Evolutionary conservation across 2,329 filamentous ascomycete genomes (phyloP), one percentile per base, ranked within the genome.

Genomic region (Fusarium anguioides): DNA sequence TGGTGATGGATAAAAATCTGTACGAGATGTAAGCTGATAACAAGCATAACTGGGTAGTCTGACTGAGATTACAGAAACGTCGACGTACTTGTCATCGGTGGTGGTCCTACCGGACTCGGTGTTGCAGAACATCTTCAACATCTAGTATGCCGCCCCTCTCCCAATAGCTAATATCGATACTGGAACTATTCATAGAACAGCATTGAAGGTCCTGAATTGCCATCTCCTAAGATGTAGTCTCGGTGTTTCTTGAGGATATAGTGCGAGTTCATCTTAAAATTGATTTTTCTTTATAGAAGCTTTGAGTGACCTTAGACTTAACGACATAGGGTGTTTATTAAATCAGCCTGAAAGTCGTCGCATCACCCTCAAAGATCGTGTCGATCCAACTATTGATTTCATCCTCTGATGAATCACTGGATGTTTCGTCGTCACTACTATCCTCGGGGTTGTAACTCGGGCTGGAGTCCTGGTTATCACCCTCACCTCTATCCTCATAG

Each of bases 111-210:
- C 77, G 96, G 96, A 82, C 89, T 98, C 72, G 96, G 96, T 86
- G 96, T 96, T 78, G 96, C 96, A 73, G 99, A 99, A 86, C 93
- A 96, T 78, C 88, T 99, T 71, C 91, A 98, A 81, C 96, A 99
- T 82, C 89, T 97, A 77, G 96, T 98, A 86, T 73, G 90, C 77
- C 26, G 69, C 73, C 71, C 73, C 41, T 12, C n/a, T n/a, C n/a
- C n/a, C n/a, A n/a, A n/a, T n/a, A n/a, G n/a, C n/a, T n/a, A 14
- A 3, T 3, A 9, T 14, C 6, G 27, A 29, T n/a, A 29, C 11
- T 76, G 63, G 75, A 68, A 50, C 41, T 39, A 23, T 53, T 49
- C 24, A 53, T 74, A 98, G 95, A 87, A 97, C 77, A 91, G 90
- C 71, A 91, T 94, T 72, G 97, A 94, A n/a, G n/a, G n/a, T n/a